Conservation (phyloP, 352 stramenopile genomes). For the Phytophthora quininea region DNA sequence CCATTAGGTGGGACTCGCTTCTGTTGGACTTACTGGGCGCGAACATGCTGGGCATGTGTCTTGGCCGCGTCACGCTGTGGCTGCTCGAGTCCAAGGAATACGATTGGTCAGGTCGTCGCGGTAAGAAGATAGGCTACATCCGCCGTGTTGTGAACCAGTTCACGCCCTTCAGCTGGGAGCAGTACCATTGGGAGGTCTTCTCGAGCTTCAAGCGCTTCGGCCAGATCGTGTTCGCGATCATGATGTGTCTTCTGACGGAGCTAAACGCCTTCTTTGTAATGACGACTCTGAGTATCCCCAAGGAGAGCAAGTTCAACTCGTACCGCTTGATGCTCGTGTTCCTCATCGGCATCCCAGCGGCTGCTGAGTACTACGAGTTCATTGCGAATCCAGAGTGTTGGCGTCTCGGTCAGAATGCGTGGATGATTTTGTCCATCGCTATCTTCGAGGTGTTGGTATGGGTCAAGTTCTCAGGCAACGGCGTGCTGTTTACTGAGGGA, state of each 20-base stretch:
- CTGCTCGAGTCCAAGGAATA: slow-evolving; percentile 89
- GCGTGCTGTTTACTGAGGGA: slow-evolving; percentile 61
- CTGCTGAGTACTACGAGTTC: slow-evolving; percentile 90
- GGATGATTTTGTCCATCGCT: slow-evolving; percentile 82
- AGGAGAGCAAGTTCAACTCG: slow-evolving; percentile 88
- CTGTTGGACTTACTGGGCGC: slow-evolving; percentile 92
- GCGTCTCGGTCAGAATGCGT: slow-evolving; percentile 82
- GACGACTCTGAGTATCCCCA: slow-evolving; percentile 86
- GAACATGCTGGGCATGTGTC: slow-evolving; percentile 91
- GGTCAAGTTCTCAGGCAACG: slow-evolving; percentile 78
- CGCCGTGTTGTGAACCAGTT: slow-evolving; percentile 86
- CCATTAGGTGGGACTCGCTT: slow-evolving; percentile 88
- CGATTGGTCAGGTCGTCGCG: slow-evolving; percentile 87
- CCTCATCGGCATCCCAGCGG: slow-evolving; percentile 78
- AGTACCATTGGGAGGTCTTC: slow-evolving; percentile 93
- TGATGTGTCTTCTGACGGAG: slow-evolving; percentile 88
- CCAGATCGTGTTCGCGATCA: slow-evolving; percentile 82
- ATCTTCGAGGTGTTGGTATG: slow-evolving; percentile 83
- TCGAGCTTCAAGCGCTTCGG: slow-evolving; percentile 90
- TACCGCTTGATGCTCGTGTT: slow-evolving; percentile 82
- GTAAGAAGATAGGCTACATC: slow-evolving; percentile 71
- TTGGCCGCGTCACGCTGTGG: slow-evolving; percentile 75
- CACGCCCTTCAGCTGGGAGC: slow-evolving; percentile 87
- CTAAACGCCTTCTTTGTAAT: slow-evolving; percentile 95
- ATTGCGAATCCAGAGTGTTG: slow-evolving; percentile 77